Percentiles rank a stretch among this genome's conserved stretches.
phyloP scores from a whole-genome alignment of 495 filamentous ascomycete genomes.

The Hypoxylon crocopeplum region DNA sequence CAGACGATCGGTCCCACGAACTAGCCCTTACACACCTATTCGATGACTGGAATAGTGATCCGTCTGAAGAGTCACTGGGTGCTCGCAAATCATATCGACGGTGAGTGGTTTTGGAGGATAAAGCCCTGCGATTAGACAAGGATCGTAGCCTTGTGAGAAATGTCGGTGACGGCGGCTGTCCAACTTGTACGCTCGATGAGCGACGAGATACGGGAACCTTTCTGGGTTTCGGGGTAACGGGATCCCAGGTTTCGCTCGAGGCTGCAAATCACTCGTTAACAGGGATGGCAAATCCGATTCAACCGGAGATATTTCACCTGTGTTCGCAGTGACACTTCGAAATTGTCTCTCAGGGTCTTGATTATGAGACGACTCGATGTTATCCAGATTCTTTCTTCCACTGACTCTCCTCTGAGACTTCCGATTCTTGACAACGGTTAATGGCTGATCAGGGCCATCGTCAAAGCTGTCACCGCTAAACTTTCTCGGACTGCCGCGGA shows the following conservation, averaged over 20 bases:
- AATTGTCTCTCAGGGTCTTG: neutral
- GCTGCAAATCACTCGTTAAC: constrained; percentile 5
- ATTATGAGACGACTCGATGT: neutral
- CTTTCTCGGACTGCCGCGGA: constrained; percentile 28
- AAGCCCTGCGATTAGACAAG: constrained; percentile 23
- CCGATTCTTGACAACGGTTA: constrained; percentile 37
- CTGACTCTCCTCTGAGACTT: constrained; percentile 9
- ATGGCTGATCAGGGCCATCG: constrained; percentile 27
- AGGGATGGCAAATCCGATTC: neutral
- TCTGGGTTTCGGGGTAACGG: constrained; percentile 9
- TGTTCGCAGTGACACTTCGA: neutral
- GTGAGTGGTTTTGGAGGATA: constrained; percentile 28
- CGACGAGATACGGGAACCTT: constrained; percentile 20
- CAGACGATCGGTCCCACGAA: constrained; percentile 9
- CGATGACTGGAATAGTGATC: constrained; percentile 19
- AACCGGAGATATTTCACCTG: constrained; percentile 5
- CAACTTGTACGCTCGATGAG: constrained; percentile 21
- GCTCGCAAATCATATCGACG: constrained; percentile 10
- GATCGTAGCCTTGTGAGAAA: constrained; percentile 29
- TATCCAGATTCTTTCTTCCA: neutral
- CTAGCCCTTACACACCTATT: neutral
- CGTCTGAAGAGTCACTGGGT: constrained; percentile 31
- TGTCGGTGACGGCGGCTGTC: constrained; percentile 15
- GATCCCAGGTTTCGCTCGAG: constrained; percentile 3
- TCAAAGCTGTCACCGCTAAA: constrained; percentile 33